Base-by-base conservation (phyloP, 2,329 filamentous ascomycete species). In the Fusarium poae region DNA sequence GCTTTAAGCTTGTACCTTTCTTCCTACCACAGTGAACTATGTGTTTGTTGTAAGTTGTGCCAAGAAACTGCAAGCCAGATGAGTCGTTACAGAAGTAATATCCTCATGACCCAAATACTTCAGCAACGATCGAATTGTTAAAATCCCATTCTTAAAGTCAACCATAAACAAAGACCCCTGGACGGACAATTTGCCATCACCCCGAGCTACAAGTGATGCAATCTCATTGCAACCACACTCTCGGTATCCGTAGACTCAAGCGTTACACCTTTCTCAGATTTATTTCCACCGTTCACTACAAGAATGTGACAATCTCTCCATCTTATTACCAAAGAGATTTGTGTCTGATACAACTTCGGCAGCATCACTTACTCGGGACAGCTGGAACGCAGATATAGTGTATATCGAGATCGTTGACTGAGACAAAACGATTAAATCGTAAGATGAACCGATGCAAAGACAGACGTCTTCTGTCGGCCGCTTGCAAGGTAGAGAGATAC, bases 281-380 rank as follows among this genome's bases (percentile, higher is more conserved):
- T 60, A 70, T 69, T 63, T 67, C 67, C 67, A 70, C 66, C 27
- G 15, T 32, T 30, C n/a, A 50, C 18, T 15, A 18, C 6, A 70
- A 67, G 67, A 70, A 69, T 69, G 67, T 67, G 57, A 44, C 34
- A 21, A 29, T 66, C 35, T 37, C 43, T 34, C 40, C 50, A 64
- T 56, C n/a, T 67, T 27, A 64, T 60, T 32, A 54, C 59, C 5
- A 7, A 42, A 39, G 62, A 69, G 29, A 67, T 67, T 57, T 63
- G 57, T 57, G 42, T 59, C 46, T 70, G 34, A 45, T 42, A 70
- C 53, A 60, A 12, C 20, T n/a, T 29, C 25, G 35, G 29, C 46
- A 50, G 13, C 57, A 42, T 42, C 49, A 18, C 13, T 51, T 44
- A 20, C 23, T 42, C 30, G 39, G 59, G 48, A 62, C 18, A 39